Conservation (phyloP, 2,329 filamentous ascomycete species). For the Aspergillus sp. region DNA sequence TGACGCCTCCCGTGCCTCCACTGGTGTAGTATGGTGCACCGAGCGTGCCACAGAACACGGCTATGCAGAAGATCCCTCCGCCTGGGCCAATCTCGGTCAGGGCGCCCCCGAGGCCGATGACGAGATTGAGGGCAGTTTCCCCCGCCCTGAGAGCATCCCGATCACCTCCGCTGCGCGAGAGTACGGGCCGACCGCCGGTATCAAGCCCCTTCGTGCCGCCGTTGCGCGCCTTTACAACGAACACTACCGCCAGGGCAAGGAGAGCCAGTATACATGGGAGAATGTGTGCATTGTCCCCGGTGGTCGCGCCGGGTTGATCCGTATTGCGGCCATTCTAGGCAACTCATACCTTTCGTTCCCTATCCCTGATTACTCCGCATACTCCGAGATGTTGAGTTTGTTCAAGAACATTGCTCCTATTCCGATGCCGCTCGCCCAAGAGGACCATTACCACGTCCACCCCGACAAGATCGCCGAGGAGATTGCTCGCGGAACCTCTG, state of each 20-base stretch:
- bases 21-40: conserved; percentile 83
- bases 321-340: conserved; percentile 90
- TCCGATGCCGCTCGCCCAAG: conserved; percentile 79
- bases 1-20: conserved; percentile 84
- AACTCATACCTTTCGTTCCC: conserved; percentile 94
- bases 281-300: conserved; percentile 97
- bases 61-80: conserved; percentile 77
- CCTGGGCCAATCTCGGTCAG: conserved; percentile 93
- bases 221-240: conserved; percentile 93
- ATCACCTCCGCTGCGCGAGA: conserved; percentile 79
- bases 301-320: conserved; percentile 87
- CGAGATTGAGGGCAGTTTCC: conserved; percentile 87
- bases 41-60: conserved; percentile 83
- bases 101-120: conserved; percentile 93
- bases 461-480: conserved; percentile 91
- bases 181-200: conserved; percentile 92
- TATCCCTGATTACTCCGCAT: conserved; percentile 93
- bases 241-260: conserved; percentile 84
- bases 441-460: conserved; percentile 91
- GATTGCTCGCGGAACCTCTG: conserved; percentile 81
- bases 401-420: conserved; percentile 94
- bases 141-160: conserved; percentile 77
- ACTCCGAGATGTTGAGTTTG: conserved; percentile 94
- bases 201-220: conserved; percentile 85
- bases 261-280: conserved; percentile 92